These are phyloP conservation scores for Boletus pseudo-olivaceus DNA, from an alignment of 768 basidiomycete genomes.

Conservation along the genomic window DNA sequence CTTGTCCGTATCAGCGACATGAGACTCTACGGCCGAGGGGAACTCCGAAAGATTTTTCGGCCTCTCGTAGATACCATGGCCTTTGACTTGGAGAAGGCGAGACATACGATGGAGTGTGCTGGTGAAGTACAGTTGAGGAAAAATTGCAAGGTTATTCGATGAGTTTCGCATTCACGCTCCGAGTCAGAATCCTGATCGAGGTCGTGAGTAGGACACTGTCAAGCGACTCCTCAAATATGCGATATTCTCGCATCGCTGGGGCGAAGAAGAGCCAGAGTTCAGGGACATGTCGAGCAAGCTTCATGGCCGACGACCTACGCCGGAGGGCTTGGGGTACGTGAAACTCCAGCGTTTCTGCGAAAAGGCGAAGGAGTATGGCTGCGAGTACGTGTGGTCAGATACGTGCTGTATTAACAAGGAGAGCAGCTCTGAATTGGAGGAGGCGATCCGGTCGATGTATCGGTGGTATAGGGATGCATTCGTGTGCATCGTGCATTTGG, in stretches of 20 bases:
- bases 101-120: background rate
- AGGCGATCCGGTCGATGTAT: constrained; percentile 13
- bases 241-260: constrained; percentile 20
- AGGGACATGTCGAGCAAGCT: constrained; percentile 9
- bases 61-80: background rate
- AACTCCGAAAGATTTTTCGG: constrained; percentile 6
- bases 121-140: background rate
- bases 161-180: background rate
- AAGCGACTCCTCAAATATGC: constrained; percentile 11
- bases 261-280: constrained; percentile 13
- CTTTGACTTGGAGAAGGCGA: background rate
- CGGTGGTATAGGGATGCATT: constrained; percentile 13
- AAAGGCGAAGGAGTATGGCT: constrained; percentile 11
- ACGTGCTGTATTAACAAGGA: constrained; percentile 19
- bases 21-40: constrained; percentile 4
- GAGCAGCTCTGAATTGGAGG: constrained; percentile 11
- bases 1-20: constrained; percentile 14
- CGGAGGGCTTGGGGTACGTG: constrained; percentile 2
- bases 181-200: background rate
- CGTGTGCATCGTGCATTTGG: constrained; percentile 13
- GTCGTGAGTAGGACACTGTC: background rate
- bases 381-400: constrained; percentile 22
- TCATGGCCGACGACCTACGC: background rate
- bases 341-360: constrained; percentile 14
- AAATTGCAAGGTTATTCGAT: background rate